Evolutionary conservation across 2,329 filamentous ascomycete genomes (phyloP).

Genomic region (Fusarium albidum): DNA sequence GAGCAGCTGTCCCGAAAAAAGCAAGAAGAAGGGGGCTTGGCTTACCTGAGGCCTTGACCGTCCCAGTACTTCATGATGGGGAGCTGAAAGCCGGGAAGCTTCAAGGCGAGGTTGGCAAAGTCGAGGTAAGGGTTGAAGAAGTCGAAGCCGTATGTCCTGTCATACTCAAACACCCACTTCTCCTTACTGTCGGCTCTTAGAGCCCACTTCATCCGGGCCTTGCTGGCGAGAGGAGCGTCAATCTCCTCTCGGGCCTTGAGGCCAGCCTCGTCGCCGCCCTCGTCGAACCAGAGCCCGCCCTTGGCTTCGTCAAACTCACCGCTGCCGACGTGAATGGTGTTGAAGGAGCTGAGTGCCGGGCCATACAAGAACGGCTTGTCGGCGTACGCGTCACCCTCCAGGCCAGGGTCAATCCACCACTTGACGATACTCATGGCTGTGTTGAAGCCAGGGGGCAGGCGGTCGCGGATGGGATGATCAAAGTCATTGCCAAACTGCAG

Average conservation of each 20-base stretch:
- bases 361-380: conserved; percentile 89
- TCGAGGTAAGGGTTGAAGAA: conserved; percentile 96
- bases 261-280: conserved; percentile 70
- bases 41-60: conserved; percentile 77
- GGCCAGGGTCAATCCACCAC: conserved; percentile 89
- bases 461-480: conserved; percentile 86
- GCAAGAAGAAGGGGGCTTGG: conserved; percentile 20
- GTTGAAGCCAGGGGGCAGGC: conserved; percentile 85
- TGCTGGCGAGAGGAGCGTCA: conserved; percentile 61
- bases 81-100: conserved; percentile 76
- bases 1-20: conserved; percentile 3
- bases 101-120: conserved; percentile 76
- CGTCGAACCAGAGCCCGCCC: conserved; percentile 66
- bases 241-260: conserved; percentile 53
- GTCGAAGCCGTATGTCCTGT: conserved; percentile 61
- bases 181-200: conserved; percentile 57
- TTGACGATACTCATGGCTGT: conserved; percentile 86
- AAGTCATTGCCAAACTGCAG: conserved; percentile 97
- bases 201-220: conserved; percentile 68
- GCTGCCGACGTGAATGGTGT: conserved; percentile 73
- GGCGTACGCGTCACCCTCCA: conserved; percentile 89
- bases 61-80: conserved; percentile 83
- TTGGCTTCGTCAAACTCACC: conserved; percentile 55
- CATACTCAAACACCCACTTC: conserved; percentile 64
- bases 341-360: conserved; percentile 81